A percentile compares a stretch with the other conserved stretches of the same genome.
These are phyloP conservation scores for Chernovozyma sophiae-reginae DNA, from an alignment of 1,139 yeast species.

Conservation along the genomic window DNA sequence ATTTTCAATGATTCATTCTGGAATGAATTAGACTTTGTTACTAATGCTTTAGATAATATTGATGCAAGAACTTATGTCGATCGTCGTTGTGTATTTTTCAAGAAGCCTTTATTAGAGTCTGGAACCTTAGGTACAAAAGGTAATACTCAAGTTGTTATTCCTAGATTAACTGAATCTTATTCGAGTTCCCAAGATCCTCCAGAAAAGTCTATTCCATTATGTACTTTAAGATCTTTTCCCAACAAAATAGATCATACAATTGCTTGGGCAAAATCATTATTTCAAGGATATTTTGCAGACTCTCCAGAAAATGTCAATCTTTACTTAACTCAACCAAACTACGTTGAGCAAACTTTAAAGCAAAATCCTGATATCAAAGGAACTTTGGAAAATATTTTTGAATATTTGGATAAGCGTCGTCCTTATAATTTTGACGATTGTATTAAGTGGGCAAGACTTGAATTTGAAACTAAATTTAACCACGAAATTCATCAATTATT, in stretches of 20 bases:
- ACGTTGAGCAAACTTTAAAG: slow-evolving; percentile 84
- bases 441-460: slow-evolving; percentile 88
- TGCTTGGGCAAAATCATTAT: slow-evolving; percentile 97
- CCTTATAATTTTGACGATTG: slow-evolving; percentile 93
- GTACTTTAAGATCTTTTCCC: slow-evolving; percentile 96
- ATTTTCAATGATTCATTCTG: slow-evolving; percentile 87
- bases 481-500: slow-evolving; percentile 86
- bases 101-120: slow-evolving; percentile 87
- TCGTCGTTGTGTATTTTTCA: slow-evolving; percentile 90
- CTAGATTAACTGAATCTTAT: slow-evolving; percentile 89
- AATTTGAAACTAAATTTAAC: slow-evolving; percentile 79
- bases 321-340: slow-evolving; percentile 88
- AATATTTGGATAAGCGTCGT: slow-evolving; percentile 71
- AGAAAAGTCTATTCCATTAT: slow-evolving; percentile 92
- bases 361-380: slow-evolving; percentile 91
- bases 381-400: slow-evolving; percentile 71
- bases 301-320: slow-evolving; percentile 90
- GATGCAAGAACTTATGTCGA: slow-evolving; percentile 98
- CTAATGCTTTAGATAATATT: slow-evolving; percentile 94
- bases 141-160: slow-evolving; percentile 93
- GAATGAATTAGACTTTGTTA: slow-evolving; percentile 78
- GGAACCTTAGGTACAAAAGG: slow-evolving; percentile 99
- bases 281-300: slow-evolving; percentile 90
- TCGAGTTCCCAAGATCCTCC: slow-evolving; percentile 98
- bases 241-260: slow-evolving; percentile 97